phyloP scores from a whole-genome alignment of 768 basidiomycete genomes.

The Astraeus odoratus region DNA sequence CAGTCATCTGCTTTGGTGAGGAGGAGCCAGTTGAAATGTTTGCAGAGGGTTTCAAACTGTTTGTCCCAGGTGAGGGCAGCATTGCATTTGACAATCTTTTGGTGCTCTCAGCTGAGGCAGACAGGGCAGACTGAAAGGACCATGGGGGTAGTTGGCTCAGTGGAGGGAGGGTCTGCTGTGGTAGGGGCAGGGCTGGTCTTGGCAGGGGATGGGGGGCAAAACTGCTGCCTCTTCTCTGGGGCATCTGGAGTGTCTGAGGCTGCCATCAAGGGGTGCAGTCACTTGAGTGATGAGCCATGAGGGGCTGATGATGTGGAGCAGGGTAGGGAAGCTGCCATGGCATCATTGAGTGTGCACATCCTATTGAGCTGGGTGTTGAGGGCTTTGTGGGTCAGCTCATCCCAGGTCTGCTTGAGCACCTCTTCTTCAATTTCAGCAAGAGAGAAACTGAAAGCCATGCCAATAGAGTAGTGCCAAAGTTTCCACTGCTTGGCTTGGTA shows the following conservation, averaged over 20 bases:
- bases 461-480: constrained; percentile 1
- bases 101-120: neutral
- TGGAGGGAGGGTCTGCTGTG: no score
- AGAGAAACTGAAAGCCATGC: neutral
- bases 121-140: no score
- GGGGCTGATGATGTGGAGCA: no score
- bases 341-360: no score
- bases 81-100: neutral
- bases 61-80: no score
- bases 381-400: neutral
- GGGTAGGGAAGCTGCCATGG: neutral
- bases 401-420: neutral
- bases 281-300: neutral
- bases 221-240: no score
- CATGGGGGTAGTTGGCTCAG: no score
- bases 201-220: no score
- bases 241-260: no score
- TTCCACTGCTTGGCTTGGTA: constrained; percentile 12
- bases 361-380: neutral
- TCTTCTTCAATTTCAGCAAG: neutral
- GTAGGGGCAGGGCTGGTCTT: no score
- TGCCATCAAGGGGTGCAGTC: no score
- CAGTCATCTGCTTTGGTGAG: constrained; percentile 10
- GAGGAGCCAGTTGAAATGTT: neutral
- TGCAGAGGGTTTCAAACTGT: no score